Evolutionary conservation across 2,329 filamentous ascomycete genomes (phyloP), one percentile per base, ranked within the genome.

Genomic region (Cryphonectria nitschkei): DNA sequence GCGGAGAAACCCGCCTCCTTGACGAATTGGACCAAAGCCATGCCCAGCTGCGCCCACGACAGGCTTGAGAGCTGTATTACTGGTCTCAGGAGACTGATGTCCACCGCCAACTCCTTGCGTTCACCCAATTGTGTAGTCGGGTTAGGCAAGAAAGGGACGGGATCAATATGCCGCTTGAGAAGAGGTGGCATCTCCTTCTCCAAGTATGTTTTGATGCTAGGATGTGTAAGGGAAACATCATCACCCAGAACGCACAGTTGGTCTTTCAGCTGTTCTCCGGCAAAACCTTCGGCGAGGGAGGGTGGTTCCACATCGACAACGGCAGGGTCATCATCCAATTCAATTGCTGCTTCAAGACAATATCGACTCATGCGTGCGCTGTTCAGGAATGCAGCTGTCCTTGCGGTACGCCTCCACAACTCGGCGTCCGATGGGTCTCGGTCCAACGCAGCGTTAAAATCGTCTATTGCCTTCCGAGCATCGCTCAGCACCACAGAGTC

Each of bases 371-470:
- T 83, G 16, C 88, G 83, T 0, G 81, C 77, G 73, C 89, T 90
- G 61, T 84, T 86, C 60, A 91, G 78, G 62, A 88, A 87, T 0
- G 85, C 84, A 3, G 86, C 88, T 61, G 91, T 84, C 3, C 89
- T 85, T 0, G 88, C 87, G 2, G 85, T 82, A 65, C 85, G 84
- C 72, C 89, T 83, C 89, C 89, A 92, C 9, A 91, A 80, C 75
- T 92, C 89, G 1, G 89, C 89, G 75, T 92, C 89, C 0, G 89
- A 90, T 1, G 89, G 89, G 72, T 92, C 89, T 67, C 89, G 87
- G 72, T 90, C 89, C 7, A 91, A 80, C 0, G 89, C 89, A 6
- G 84, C 82, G 34, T 83, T 83, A 77, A 90, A 91, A 74, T 88
- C 85, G 70, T 86, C 81, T 6, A 91, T 79, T 0, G 89, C 85